A percentile compares a stretch with the other conserved stretches of the same genome.
These are phyloP conservation scores for Tetradesmus lagerheimii DNA, from an alignment of 139 green algal genomes.

Conservation along the genomic window DNA sequence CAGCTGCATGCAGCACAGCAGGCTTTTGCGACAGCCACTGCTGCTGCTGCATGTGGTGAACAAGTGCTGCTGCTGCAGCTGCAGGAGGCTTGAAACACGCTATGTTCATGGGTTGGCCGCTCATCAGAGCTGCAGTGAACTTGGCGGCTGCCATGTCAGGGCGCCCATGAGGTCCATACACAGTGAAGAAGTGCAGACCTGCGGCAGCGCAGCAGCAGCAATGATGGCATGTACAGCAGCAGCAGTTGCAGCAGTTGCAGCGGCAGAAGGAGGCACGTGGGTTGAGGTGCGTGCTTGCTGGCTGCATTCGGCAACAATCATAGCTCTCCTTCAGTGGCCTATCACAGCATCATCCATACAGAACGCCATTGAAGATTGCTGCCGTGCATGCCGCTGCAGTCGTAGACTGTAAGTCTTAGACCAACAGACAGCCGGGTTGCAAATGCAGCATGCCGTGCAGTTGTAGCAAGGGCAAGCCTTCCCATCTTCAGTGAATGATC, in stretches of 20 bases:
- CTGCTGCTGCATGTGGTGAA: not conserved
- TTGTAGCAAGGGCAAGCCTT: too few species aligned
- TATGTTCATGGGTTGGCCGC: slow-evolving; percentile 78
- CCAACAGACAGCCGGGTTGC: too few species aligned
- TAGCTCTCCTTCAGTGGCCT: too few species aligned
- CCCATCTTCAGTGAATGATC: too few species aligned
- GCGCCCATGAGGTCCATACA: slow-evolving; percentile 84
- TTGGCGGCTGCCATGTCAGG: slow-evolving; percentile 89
- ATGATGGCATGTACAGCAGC: too few species aligned
- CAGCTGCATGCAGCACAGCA: not conserved
- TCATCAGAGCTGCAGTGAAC: slow-evolving; percentile 78
- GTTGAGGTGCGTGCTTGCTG: too few species aligned
- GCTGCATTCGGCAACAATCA: too few species aligned
- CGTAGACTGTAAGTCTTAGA: too few species aligned
- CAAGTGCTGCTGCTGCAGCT: not conserved
- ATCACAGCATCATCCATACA: too few species aligned
- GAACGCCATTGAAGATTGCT: too few species aligned
- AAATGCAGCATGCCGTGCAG: not conserved
- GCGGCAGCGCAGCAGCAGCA: slow-evolving; percentile 17
- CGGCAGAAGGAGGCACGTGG: too few species aligned
- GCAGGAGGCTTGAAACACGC: slow-evolving; percentile 51
- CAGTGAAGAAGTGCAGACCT: slow-evolving; percentile 89
- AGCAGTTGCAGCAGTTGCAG: not conserved
- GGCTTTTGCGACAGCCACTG: not conserved
- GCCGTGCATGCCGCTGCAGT: too few species aligned